These are phyloP conservation scores for Mucor saturninus DNA, from an alignment of 371 early-diverging fungal species.

Conservation along the genomic window DNA sequence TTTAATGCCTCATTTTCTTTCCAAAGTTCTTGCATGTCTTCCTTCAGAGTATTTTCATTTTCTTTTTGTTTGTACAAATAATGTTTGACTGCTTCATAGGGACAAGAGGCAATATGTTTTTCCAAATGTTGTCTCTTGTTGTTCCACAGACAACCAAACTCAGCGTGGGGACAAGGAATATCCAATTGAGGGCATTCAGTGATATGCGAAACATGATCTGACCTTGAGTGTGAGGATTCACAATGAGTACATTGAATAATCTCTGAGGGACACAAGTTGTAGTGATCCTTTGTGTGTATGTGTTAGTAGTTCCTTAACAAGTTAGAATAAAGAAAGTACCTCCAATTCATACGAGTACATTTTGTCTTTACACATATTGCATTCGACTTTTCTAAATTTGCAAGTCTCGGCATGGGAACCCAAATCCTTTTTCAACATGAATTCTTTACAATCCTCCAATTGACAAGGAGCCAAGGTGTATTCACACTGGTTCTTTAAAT, in stretches of 20 bases:
- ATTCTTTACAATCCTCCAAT: constrained; percentile 62
- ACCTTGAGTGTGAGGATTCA: constrained; percentile 50
- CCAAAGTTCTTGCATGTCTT: constrained; percentile 51
- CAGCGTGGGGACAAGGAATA: constrained; percentile 52
- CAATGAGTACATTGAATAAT: constrained; percentile 66
- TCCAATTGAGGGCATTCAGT: constrained; percentile 56
- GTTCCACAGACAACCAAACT: constrained; percentile 70
- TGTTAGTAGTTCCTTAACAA: background rate
- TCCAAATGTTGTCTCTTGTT: constrained; percentile 51
- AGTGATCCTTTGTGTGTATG: constrained; percentile 55
- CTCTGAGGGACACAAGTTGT: constrained; percentile 62
- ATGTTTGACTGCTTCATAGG: constrained; percentile 67
- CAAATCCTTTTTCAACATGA: constrained; percentile 63
- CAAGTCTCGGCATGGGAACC: constrained; percentile 61
- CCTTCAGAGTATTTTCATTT: constrained; percentile 45
- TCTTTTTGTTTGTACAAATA: constrained; percentile 56
- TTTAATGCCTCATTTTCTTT: constrained; percentile 52
- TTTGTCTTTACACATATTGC: constrained; percentile 64
- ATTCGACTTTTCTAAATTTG: constrained; percentile 62
- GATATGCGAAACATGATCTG: constrained; percentile 58
- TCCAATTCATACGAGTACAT: constrained; percentile 52
- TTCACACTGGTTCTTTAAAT: constrained; percentile 64
- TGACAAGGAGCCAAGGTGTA: constrained; percentile 62
- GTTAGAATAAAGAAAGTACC: constrained; percentile 25
- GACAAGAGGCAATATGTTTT: constrained; percentile 53